Conservation (phyloP, 2,329 filamentous ascomycete genomes). For the Ciborinia camelliae region DNA sequence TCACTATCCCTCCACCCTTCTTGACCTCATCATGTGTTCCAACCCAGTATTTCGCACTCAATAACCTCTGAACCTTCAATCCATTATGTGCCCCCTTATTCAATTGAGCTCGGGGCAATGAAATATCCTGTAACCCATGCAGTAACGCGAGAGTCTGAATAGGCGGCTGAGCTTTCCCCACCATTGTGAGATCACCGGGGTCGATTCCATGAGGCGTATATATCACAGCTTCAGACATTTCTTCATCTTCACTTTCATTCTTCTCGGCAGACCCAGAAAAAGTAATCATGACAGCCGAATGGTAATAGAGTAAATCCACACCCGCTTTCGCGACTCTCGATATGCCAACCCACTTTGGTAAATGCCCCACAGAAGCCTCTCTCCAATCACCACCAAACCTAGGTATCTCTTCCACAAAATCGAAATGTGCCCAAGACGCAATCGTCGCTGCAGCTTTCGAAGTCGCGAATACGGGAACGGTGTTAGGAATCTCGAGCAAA, state of each 20-base stretch:
- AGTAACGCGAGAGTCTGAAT: slow-evolving; percentile 56
- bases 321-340: slow-evolving; percentile 52
- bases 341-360: slow-evolving; percentile 62
- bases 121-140: slow-evolving; percentile 62
- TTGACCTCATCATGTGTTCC: slow-evolving; percentile 65
- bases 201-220: slow-evolving; percentile 64
- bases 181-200: slow-evolving; percentile 43
- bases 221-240: slow-evolving; percentile 52
- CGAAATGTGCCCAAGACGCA: slow-evolving; percentile 57
- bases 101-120: slow-evolving; percentile 47
- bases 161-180: slow-evolving; percentile 45
- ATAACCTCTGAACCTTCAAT: slow-evolving; percentile 50
- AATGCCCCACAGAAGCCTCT: slow-evolving; percentile 27
- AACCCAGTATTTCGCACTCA: slow-evolving; percentile 60
- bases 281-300: slow-evolving; percentile 57
- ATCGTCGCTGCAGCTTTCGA: slow-evolving; percentile 57
- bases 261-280: slow-evolving; percentile 41
- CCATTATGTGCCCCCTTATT: slow-evolving; percentile 64
- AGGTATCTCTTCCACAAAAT: slow-evolving; percentile 45
- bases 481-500: slow-evolving; percentile 50
- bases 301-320: slow-evolving; percentile 56
- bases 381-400: slow-evolving; percentile 35
- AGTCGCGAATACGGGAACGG: slow-evolving; percentile 58
- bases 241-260: slow-evolving; percentile 27
- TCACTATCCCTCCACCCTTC: slow-evolving; percentile 54